Conservation (phyloP, 2,329 filamentous ascomycete species). For the Tympanopsis confertula region DNA sequence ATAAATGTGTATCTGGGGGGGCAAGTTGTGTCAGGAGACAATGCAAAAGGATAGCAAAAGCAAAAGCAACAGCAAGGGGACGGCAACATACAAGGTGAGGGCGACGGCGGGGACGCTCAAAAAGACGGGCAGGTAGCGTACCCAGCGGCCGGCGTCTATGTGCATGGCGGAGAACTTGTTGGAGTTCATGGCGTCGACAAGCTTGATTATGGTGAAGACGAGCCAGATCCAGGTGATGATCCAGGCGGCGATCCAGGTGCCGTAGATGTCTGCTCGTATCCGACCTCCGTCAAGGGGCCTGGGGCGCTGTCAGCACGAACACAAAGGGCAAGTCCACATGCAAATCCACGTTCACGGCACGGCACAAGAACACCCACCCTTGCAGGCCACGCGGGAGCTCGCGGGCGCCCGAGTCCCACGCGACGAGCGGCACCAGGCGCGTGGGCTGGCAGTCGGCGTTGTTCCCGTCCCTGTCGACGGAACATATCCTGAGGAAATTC, state of each 20-base stretch:
- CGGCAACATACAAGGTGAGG: conserved; percentile 60
- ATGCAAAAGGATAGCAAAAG: conserved; percentile 1
- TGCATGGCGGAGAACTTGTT: conserved; percentile 63
- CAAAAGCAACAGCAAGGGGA: conserved; percentile 3
- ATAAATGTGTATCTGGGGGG: conserved; percentile 46
- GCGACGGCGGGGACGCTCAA: conserved; percentile 56
- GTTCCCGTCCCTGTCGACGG: conserved; percentile 23
- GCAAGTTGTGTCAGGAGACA: conserved; percentile 11
- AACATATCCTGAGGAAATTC: conserved; percentile 84
- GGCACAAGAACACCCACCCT: conserved; percentile 24
- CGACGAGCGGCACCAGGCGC: conserved; percentile 54
- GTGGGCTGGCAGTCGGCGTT: conserved; percentile 53
- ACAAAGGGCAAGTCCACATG: conserved; percentile 7
- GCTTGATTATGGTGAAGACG: conserved; percentile 61
- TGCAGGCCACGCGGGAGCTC: conserved; percentile 42
- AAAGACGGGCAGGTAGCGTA: conserved; percentile 49
- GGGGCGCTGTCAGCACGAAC: conserved; percentile 25
- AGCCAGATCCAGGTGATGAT: conserved; percentile 79
- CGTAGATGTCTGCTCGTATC: conserved; percentile 56
- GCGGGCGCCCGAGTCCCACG: conserved; percentile 52
- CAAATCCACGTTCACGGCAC: conserved; percentile 6
- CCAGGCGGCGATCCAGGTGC: conserved; percentile 85
- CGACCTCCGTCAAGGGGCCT: conserved; percentile 41
- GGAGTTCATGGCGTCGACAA: conserved; percentile 53
- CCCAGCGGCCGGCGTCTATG: conserved; percentile 51